A percentile compares a stretch with the other conserved stretches of the same genome.
Evolutionary conservation across 208 protist genomes (phyloP).

Genomic region (Wallacemonas rigidus): DNA sequence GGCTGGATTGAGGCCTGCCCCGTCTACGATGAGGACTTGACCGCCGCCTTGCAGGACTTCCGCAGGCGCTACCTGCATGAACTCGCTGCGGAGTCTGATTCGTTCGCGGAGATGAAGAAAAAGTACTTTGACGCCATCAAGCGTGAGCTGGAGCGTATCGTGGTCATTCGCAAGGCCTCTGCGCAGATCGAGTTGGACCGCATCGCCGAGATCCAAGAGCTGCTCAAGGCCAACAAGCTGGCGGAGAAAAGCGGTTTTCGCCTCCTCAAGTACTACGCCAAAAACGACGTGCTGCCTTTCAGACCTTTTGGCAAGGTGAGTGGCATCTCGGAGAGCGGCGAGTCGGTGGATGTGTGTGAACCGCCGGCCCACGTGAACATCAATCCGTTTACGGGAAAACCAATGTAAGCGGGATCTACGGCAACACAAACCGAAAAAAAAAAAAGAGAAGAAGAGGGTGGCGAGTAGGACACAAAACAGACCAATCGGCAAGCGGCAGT

Average conservation of each 20-base stretch:
- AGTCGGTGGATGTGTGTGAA: conserved; percentile 75
- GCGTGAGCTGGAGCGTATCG: conserved; percentile 67
- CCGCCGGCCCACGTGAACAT: conserved; percentile 80
- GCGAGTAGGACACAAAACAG: too few relatives aligned
- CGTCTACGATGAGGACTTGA: conserved; percentile 69
- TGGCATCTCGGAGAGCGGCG: conserved; percentile 85
- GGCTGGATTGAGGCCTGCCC: conserved; percentile 75
- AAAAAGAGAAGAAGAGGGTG: background rate
- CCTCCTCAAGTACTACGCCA: conserved; percentile 87
- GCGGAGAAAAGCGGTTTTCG: conserved; percentile 80
- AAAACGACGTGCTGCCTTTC: conserved; percentile 78
- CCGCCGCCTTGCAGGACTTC: conserved; percentile 69
- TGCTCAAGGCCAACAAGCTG: conserved; percentile 59
- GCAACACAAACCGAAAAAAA: background rate
- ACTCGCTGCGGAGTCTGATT: conserved; percentile 57
- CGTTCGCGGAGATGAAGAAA: conserved; percentile 53
- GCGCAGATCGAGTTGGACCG: conserved; percentile 51
- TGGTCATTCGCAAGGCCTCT: conserved; percentile 47
- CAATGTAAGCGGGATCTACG: conserved; percentile 14
- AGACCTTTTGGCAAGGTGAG: conserved; percentile 87
- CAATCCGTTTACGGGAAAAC: conserved; percentile 71
- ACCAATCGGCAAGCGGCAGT: too few relatives aligned
- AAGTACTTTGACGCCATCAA: conserved; percentile 50
- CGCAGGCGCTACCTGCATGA: conserved; percentile 59
- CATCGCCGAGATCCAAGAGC: conserved; percentile 51